A percentile compares a stretch with the other conserved stretches of the same genome.
Conservation (phyloP, 768 basidiomycete species). For the Trametes cingulata region DNA sequence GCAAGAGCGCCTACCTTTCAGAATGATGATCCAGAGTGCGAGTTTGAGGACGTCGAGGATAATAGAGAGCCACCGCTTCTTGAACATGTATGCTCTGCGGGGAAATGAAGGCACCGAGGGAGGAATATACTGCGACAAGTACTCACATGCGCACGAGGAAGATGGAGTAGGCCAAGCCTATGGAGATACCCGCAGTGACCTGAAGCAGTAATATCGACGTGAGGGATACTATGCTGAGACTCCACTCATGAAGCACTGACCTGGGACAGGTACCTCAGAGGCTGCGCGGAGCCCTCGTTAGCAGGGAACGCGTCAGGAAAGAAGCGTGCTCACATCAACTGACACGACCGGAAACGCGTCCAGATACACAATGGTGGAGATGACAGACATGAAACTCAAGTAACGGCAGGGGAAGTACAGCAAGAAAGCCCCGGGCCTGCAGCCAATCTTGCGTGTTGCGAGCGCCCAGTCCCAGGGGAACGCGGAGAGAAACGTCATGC, state of each 20-base stretch:
- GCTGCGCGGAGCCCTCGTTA: background rate
- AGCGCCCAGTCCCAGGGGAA: slow-evolving; percentile 8
- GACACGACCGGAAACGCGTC: background rate
- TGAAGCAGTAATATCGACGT: background rate
- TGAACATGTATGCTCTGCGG: background rate
- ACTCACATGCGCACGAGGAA: background rate
- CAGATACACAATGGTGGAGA: background rate
- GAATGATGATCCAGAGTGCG: background rate
- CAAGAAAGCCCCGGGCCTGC: slow-evolving; percentile 4
- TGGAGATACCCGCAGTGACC: background rate
- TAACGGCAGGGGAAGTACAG: slow-evolving; percentile 13
- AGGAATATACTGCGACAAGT: background rate
- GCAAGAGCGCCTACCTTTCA: background rate
- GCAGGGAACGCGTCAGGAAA: too few species aligned
- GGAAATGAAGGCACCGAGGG: too few species aligned
- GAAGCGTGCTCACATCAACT: background rate
- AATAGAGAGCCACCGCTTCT: background rate
- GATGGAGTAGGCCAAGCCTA: background rate
- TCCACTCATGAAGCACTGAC: background rate
- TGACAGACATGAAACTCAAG: slow-evolving; percentile 1
- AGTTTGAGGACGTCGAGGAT: background rate
- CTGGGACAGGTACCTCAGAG: background rate
- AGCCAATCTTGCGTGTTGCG: background rate
- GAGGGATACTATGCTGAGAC: background rate
- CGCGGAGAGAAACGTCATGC: slow-evolving; percentile 9